Evolutionary conservation across 805 yeast genomes (phyloP), one percentile per base, ranked within the genome.

Genomic region (Kurtzmaniella cleridarum): DNA sequence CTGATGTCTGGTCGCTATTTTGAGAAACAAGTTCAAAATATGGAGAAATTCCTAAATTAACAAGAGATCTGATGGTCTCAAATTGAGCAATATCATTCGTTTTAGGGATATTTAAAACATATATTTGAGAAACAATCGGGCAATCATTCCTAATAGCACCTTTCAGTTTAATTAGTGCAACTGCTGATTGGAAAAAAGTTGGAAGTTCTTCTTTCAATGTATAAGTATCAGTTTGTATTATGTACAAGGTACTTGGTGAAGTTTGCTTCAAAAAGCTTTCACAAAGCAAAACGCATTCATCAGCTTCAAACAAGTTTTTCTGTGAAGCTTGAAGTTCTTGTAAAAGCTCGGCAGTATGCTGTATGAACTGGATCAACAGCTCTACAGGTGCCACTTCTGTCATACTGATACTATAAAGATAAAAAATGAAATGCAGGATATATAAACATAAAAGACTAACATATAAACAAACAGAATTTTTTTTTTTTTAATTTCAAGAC

Each of bases 41-140:
- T 0, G 93, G 86, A 0, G 78, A 69, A 16, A 88, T 64, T 1
- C 89, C 95, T 29, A 75, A 60, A 38, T 72, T 73, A 16, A 88
- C 57, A 20, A 90, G 58, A 0, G 78, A 64, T 47, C 79, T 69
- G n/a, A 89, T 51, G 20, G 70, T 66, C 35, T 81, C 83, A 41
- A 73, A 72, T 2, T 20, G 24, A 8, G 24, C 24, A 5, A 20
- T 8, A 8, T 20, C 24, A 8, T 5, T 20, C 5, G 24, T 20
- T 27, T 46, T 43, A 5, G 71, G 72, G 5, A 67, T 55, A 26
- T 59, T 55, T 13, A 68, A 45, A 9, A 66, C 46, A 39, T 64
- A 68, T 13, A 68, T 40, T 37, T 64, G 69, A 11, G 47, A 43
- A 13, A 57, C 57, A 8, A 72, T 41, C 0, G 65, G 42, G 0